Base-by-base conservation (phyloP, 352 stramenopile species). In the Pythium grandisporangium region DNA sequence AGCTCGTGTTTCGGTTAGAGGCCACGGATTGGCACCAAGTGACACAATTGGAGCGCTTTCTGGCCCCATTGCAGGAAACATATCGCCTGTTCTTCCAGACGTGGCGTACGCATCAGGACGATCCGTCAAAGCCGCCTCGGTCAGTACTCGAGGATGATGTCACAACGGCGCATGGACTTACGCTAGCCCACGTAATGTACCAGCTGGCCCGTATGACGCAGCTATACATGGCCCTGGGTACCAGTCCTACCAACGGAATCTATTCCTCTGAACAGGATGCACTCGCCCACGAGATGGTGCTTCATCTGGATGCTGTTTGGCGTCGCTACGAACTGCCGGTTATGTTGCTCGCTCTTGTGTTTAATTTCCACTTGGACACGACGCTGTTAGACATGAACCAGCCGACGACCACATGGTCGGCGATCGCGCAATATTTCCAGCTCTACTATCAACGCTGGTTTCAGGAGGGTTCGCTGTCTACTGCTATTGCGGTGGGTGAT, bases 361-460 rank as follows among this genome's bases (percentile, higher is more conserved):
- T 89, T 33, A 68, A 92, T 54, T 83, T 89, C 48, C 73, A 92
- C 41, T 51, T 92, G 25, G 73, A 87, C 14, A 66, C 48, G 17
- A 58, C 53, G 25, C 36, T 69, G 24, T 60, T 91, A 8, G 61
- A 89, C 33, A 74, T 70, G 51, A 63, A 44, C 38, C 67, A 67
- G 29, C 62, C 42, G 8, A 57, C 58, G 22, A 62, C 73, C 0
- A 47, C 70, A 19, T 87, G 70, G 70, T 63, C 72, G 10, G 50
- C 72, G 3, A 65, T 88, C 39, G 55, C 66, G 0, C 48, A 66
- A 16, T 88, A 81, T 38, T 86, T 85, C 42, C 56, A 83, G 21
- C 23, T 60, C n/a, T 88, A 84, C 51, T 86, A 77, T 24, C 50
- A 66, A 2, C 57, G 58, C 16, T 92, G 78, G 78, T 89, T 92